Evolutionary conservation across 768 basidiomycete genomes (phyloP).

Genomic region (Tricholoma saponaceum): DNA sequence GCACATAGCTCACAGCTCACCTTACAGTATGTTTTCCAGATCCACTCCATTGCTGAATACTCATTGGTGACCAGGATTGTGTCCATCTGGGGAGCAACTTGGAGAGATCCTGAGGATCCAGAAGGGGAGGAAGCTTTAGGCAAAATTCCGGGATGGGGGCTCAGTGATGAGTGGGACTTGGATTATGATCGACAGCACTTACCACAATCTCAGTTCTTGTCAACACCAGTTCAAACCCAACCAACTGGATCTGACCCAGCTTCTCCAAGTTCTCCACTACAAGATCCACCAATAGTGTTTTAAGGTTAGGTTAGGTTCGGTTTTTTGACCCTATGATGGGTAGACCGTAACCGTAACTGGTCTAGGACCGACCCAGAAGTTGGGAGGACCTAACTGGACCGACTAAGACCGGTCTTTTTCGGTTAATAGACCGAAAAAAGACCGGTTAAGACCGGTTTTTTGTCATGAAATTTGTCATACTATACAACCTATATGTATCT

Average conservation of each 20-base stretch:
- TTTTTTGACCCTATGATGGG: no score
- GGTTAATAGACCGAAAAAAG: no score
- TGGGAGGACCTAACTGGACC: no score
- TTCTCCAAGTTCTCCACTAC: background rate
- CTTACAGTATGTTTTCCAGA: background rate
- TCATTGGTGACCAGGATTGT: background rate
- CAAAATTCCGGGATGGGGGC: background rate
- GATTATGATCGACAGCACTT: background rate
- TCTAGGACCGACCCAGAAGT: no score
- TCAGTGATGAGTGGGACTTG: background rate
- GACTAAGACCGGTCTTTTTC: no score
- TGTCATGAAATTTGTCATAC: no score
- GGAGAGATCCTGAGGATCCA: background rate
- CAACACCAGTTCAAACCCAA: background rate
- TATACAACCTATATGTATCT: no score
- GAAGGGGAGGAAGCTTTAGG: background rate
- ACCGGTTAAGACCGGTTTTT: no score
- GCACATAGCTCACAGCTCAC: background rate
- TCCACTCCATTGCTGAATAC: background rate
- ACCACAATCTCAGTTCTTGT: background rate
- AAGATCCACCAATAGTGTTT: no score
- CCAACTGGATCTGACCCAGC: background rate
- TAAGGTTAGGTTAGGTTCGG: no score
- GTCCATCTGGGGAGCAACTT: background rate
- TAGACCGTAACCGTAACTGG: no score